Evolutionary conservation across 2,329 filamentous ascomycete genomes (phyloP).

Genomic region (Sphaerulina populicola): DNA sequence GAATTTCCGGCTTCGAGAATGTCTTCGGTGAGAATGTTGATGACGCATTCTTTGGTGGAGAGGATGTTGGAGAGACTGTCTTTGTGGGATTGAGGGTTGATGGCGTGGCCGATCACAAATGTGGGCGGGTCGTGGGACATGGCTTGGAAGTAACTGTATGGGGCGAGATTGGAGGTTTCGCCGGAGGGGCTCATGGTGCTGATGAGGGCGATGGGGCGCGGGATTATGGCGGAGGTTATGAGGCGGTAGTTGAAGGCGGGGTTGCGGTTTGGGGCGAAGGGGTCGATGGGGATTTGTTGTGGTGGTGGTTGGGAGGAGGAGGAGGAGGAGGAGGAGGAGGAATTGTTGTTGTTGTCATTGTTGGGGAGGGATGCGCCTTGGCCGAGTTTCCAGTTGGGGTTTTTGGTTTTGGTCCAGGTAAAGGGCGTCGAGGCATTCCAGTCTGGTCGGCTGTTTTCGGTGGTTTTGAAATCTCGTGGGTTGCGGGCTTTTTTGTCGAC

Average conservation of each 20-base stretch:
- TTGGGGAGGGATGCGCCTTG: slow-evolving; percentile 40
- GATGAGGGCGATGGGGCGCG: slow-evolving; percentile 16
- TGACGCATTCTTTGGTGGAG: slow-evolving; percentile 24
- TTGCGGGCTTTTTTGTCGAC: slow-evolving; percentile 44
- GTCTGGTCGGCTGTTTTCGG: slow-evolving; percentile 55
- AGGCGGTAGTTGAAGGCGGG: slow-evolving; percentile 76
- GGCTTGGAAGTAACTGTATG: slow-evolving; percentile 28
- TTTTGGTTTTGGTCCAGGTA: slow-evolving; percentile 52
- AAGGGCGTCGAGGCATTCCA: slow-evolving; percentile 48
- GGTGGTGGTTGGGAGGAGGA: slow-evolving; percentile 30
- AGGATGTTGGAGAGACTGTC: slow-evolving; percentile 23
- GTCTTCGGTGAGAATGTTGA: slow-evolving; percentile 19
- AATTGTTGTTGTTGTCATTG: slow-evolving; percentile 42
- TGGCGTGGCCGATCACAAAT: slow-evolving; percentile 19
- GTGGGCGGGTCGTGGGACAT: slow-evolving; percentile 21
- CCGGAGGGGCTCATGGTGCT: too few species aligned
- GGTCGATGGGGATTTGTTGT: slow-evolving; percentile 68
- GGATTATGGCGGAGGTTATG: slow-evolving; percentile 56
- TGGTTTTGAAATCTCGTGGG: slow-evolving; percentile 63
- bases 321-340: slow-evolving; percentile 32
- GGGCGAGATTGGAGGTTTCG: slow-evolving; percentile 26
- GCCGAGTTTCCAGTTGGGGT: slow-evolving; percentile 57
- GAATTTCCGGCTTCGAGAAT: slow-evolving; percentile 46
- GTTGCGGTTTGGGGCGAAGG: slow-evolving; percentile 59
- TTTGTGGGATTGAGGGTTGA: slow-evolving; percentile 10